Conservation (phyloP, 148 eudicot genomes). For the Fagopyrum homotropicum region DNA sequence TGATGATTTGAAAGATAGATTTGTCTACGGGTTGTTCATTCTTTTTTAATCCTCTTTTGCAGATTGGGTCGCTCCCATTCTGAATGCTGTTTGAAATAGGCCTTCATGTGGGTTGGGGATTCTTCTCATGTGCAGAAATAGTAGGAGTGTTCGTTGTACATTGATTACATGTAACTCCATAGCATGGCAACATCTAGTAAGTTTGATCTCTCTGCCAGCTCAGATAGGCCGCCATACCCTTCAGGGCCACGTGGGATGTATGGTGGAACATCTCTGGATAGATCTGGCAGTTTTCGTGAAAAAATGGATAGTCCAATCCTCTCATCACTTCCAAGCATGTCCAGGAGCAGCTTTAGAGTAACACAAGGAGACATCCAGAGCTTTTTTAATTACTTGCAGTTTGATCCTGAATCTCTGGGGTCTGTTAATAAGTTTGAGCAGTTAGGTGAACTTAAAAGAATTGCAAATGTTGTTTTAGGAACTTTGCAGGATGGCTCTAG, state of each 20-base stretch:
- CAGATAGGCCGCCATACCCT: constrained; percentile 44
- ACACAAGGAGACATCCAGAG: constrained; percentile 45
- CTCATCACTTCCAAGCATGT: constrained; percentile 55
- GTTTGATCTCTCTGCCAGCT: constrained; percentile 50
- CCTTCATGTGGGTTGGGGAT: constrained; percentile 27
- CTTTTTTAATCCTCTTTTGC: background rate
- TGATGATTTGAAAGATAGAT: background rate
- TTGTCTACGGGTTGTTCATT: background rate
- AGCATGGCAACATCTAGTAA: constrained; percentile 63
- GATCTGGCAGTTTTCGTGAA: constrained; percentile 59
- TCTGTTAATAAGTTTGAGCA: constrained; percentile 36
- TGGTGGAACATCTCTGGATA: constrained; percentile 40
- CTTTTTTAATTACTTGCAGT: constrained; percentile 50
- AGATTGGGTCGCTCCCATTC: constrained; percentile 5
- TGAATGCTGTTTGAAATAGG: constrained; percentile 8
- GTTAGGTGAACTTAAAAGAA: constrained; percentile 40
- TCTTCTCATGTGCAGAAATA: constrained; percentile 48
- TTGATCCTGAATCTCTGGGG: constrained; percentile 42
- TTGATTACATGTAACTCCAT: constrained; percentile 31
- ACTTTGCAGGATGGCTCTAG: constrained; percentile 42
- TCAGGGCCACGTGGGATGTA: constrained; percentile 45
- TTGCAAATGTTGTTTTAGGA: constrained; percentile 39
- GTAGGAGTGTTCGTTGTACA: constrained; percentile 20
- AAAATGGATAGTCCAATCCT: constrained; percentile 49
- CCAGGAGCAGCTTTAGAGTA: constrained; percentile 48